Evolutionary conservation across 2,329 filamentous ascomycete species (phyloP).

Genomic region (Fusarium zealandicum): DNA sequence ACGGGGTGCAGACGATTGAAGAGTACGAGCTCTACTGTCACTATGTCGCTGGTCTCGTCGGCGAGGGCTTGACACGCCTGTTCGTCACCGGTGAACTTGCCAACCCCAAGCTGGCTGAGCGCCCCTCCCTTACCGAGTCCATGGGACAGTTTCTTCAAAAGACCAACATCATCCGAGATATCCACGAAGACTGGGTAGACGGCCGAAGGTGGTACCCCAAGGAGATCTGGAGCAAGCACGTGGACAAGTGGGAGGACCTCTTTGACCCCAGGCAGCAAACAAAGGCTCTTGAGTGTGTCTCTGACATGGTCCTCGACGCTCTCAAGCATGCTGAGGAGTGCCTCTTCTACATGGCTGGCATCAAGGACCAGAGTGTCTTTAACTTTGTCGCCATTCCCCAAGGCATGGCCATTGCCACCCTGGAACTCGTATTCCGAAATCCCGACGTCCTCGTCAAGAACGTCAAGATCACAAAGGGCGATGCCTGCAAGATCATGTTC

Average conservation of each 20-base stretch:
- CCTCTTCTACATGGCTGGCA: constrained; percentile 95
- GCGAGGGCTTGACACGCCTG: constrained; percentile 87
- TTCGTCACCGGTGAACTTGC: constrained; percentile 89
- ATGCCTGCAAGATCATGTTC: constrained; percentile 90
- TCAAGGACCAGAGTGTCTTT: constrained; percentile 96
- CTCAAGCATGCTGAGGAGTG: constrained; percentile 89
- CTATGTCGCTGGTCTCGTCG: constrained; percentile 98
- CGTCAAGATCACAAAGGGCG: constrained; percentile 95
- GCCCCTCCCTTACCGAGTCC: constrained; percentile 83
- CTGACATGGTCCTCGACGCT: constrained; percentile 93
- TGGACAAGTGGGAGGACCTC: constrained; percentile 86
- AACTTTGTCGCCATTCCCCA: constrained; percentile 99
- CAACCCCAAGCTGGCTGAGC: constrained; percentile 81
- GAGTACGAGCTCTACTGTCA: constrained; percentile 98
- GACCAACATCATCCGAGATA: constrained; percentile 97
- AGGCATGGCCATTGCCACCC: constrained; percentile 93
- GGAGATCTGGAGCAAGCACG: constrained; percentile 97
- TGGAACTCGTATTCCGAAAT: constrained; percentile 93
- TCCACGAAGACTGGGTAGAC: constrained; percentile 88
- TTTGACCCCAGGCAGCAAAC: constrained; percentile 82
- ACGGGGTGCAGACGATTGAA: constrained; percentile 81
- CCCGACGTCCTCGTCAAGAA: constrained; percentile 84
- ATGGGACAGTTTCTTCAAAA: constrained; percentile 99
- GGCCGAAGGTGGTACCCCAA: constrained; percentile 92
- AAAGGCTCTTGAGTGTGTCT: constrained; percentile 82